Evolutionary conservation across 148 eudicot species (phyloP), one percentile per base, ranked within the genome.

Genomic region (Suaeda aralocaspica): DNA sequence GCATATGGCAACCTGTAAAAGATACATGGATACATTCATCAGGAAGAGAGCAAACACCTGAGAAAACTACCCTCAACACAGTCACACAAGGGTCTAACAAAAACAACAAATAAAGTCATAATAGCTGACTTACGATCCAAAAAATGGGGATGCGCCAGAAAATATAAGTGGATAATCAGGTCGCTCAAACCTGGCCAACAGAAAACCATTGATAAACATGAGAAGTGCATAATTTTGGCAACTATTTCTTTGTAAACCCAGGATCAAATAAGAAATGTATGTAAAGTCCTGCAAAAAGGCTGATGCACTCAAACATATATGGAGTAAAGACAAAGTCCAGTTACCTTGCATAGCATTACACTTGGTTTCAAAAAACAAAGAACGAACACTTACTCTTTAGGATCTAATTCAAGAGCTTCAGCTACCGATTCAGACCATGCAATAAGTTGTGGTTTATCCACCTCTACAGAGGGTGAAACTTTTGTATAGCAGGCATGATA

Each of bases 391-490:
- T 77, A 94, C 99, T 94, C 97, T 84, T 83, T 81, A 56, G 86
- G 85, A 83, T 91, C 90, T 81, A 94, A 80, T 33, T 94, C 91
- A 68, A 94, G 93, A 57, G 84, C 48, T 59, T 84, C 87, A 33
- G 91, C 92, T 36, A 94, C 88, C 67, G 97, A 89, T 49, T 86
- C 88, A 22, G 99, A 94, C 97, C 96, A 89, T 26, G 91, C 96
- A 73, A 94, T 97, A 76, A 94, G 92, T 63, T 94, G 88, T 55
- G 99, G 99, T 42, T 89, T 79, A 57, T 94, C 93, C 42, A 91
- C 91, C 80, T 89, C 87, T 56, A 68, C 92, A 50, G 99, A 94
- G 10, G 97, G 99, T 33, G 86, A 83, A 22, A 94, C 89, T 76
- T 86, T 83, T 61, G 96, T 84, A 79, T 94, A 89, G 70, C 97